Percentiles rank a stretch among this genome's conserved stretches.
Conservation (phyloP, 371 early-diverging fungal species). For the Mortierella sp. region DNA sequence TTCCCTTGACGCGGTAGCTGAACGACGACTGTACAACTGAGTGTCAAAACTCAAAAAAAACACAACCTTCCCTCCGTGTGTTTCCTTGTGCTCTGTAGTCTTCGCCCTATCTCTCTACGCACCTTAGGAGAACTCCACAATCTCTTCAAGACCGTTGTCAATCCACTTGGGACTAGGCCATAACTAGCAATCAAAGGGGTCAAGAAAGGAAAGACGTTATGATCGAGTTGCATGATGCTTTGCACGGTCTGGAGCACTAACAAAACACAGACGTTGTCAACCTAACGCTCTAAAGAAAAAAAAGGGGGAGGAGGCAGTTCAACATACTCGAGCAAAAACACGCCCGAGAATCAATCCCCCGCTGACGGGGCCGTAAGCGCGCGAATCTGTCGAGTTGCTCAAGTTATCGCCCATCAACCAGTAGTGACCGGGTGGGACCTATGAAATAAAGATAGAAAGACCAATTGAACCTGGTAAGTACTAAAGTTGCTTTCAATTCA, state of each 20-base stretch:
- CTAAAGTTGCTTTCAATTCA: background rate
- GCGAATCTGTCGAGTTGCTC: constrained; percentile 85
- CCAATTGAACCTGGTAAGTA: background rate
- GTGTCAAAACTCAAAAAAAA: background rate
- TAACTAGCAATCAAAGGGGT: constrained; percentile 11
- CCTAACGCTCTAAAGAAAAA: background rate
- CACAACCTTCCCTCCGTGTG: background rate
- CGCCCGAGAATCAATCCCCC: constrained; percentile 83
- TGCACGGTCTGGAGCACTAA: background rate
- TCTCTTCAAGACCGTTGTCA: constrained; percentile 44
- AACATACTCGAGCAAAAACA: constrained; percentile 76
- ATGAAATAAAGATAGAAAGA: background rate
- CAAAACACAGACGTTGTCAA: background rate
- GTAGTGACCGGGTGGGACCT: constrained; percentile 78
- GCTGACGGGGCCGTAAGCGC: constrained; percentile 87
- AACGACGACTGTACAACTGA: background rate
- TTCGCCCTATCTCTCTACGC: background rate
- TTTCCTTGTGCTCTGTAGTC: background rate
- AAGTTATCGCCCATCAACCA: constrained; percentile 87
- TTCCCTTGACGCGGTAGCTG: background rate
- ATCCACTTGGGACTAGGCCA: constrained; percentile 57
- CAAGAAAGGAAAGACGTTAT: background rate
- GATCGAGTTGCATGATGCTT: background rate
- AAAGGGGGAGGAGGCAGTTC: background rate
- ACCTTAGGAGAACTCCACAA: constrained; percentile 31